These are phyloP conservation scores for Apiotrichum gracile DNA, from an alignment of 1,284 basidiomycete genomes.

Conservation along the genomic window DNA sequence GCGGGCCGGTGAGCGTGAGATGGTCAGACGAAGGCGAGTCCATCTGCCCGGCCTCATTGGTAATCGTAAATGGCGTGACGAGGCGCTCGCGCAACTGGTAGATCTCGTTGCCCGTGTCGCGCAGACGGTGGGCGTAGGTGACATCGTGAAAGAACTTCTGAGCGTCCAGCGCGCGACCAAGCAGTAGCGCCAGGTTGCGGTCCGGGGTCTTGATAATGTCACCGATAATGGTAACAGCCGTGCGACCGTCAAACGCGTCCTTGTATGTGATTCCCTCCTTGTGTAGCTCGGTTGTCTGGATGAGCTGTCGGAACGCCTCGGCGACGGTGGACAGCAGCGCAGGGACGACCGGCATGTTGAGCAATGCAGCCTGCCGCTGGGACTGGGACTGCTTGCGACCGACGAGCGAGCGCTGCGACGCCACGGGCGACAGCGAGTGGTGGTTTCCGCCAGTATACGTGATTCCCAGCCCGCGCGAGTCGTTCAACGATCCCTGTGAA, in stretches of 20 bases:
- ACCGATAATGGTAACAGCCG: slow-evolving; percentile 92
- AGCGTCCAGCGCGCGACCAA: slow-evolving; percentile 90
- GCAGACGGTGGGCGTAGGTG: slow-evolving; percentile 91
- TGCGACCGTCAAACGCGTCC: slow-evolving; percentile 91
- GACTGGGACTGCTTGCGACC: slow-evolving; percentile 22
- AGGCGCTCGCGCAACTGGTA: slow-evolving; percentile 71
- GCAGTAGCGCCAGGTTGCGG: slow-evolving; percentile 85
- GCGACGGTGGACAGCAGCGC: slow-evolving; percentile 91
- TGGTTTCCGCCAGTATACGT: neutral
- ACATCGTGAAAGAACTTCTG: slow-evolving; percentile 99
- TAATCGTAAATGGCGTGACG: slow-evolving; percentile 36
- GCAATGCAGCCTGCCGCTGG: slow-evolving; percentile 28
- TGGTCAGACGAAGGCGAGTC: slow-evolving; percentile 26
- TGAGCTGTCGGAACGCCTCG: slow-evolving; percentile 80
- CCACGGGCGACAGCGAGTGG: slow-evolving; percentile 28
- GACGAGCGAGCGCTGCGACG: slow-evolving; percentile 33
- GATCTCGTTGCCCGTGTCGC: slow-evolving; percentile 82
- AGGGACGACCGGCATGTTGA: slow-evolving; percentile 71
- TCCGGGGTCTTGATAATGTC: slow-evolving; percentile 98
- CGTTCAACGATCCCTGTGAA: slow-evolving; percentile 26
- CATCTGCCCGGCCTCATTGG: slow-evolving; percentile 15
- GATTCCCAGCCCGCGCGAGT: slow-evolving; percentile 1
- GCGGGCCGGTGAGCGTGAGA: slow-evolving; percentile 12
- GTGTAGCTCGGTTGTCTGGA: slow-evolving; percentile 68
- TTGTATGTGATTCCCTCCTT: slow-evolving; percentile 97